Evolutionary conservation across 2,329 filamentous ascomycete species (phyloP), one percentile per base, ranked within the genome.

Genomic region (Fusarium zealandicum): DNA sequence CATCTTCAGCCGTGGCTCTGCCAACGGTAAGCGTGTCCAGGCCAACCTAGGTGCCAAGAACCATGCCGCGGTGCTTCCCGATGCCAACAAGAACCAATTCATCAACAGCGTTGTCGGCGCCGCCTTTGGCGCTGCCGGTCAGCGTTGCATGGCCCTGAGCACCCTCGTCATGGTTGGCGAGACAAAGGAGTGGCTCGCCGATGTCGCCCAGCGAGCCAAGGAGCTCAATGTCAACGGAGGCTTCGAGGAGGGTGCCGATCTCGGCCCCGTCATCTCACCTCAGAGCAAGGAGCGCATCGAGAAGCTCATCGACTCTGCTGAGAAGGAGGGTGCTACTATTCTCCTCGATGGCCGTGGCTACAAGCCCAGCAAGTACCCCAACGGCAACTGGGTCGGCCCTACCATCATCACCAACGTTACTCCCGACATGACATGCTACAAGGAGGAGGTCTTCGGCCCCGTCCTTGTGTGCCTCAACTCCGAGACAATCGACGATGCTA

Each of bases 81-180:
- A 95, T 78, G 90, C 87, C 79, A 93, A 95, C 80, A 93, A 92
- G 83, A 93, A 95, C 79, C 89, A 93, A 68, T 90, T 92, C 63
- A 78, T 95, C 68, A 95, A 93, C 77, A 88, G 89, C 36, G 90
- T 95, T 61, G 84, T 90, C 5, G 91, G 90, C 61, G 90, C 91
- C 28, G 90, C 91, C 17, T 95, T 95, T 65, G 90, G 90, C 61
- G 90, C 90, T 60, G 90, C 90, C 18, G 90, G 90, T 31, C 90
- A 95, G 79, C 82, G 90, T 58, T 95, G 90, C 76, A 95, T 95
- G 90, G 90, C 90, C 31, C 80, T 95, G 53, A 92, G 88, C 70
- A 92, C 90, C 2, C 79, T 93, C 14, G 90, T 95, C 66, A 87
- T 92, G 79, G 88, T 95, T 28, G 90, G 90, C 63, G 90, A 93